Percentiles rank a stretch among this genome's conserved stretches.
Conservation (phyloP, 1,284 basidiomycete genomes). For the Rhodotorula sp. region DNA sequence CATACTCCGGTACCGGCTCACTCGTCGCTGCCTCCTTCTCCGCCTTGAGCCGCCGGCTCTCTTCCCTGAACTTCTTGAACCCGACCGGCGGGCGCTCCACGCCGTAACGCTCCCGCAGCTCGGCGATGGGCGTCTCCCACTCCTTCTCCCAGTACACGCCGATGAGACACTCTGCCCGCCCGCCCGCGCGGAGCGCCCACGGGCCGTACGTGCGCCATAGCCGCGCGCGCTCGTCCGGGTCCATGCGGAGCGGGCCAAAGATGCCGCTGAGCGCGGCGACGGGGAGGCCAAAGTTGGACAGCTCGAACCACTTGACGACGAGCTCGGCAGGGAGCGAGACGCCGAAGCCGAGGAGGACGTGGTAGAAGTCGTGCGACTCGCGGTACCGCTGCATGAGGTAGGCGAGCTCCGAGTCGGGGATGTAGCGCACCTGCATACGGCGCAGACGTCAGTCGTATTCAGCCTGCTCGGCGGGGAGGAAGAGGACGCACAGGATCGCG, state of each 20-base stretch:
- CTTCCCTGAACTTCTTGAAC: conserved; percentile 52
- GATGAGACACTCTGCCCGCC: conserved; percentile 69
- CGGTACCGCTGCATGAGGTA: conserved; percentile 98
- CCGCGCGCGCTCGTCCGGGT: conserved; percentile 55
- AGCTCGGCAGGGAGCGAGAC: conserved; percentile 86
- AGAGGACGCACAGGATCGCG: conserved; percentile 70
- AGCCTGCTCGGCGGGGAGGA: too few species aligned
- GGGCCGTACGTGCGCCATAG: conserved; percentile 78
- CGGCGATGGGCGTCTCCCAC: conserved; percentile 79
- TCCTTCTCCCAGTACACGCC: conserved; percentile 94
- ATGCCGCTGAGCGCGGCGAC: conserved; percentile 79
- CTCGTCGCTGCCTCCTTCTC: conserved; percentile 31
- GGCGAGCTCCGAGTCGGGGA: conserved; percentile 87
- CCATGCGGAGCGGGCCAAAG: conserved; percentile 61
- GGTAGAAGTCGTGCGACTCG: conserved; percentile 59
- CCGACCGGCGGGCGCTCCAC: conserved; percentile 56
- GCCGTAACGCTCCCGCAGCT: conserved; percentile 79
- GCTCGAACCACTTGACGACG: conserved; percentile 95
- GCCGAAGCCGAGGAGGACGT: conserved; percentile 41
- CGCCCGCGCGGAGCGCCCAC: conserved; percentile 81
- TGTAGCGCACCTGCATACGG: conserved; percentile 75
- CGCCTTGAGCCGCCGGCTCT: conserved; percentile 50
- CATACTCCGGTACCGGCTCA: neutral
- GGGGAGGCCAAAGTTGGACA: conserved; percentile 87
- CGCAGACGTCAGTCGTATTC: neutral